Base-by-base conservation (phyloP, 176 grass and related monocot species). In the Oryza rufipogon region DNA sequence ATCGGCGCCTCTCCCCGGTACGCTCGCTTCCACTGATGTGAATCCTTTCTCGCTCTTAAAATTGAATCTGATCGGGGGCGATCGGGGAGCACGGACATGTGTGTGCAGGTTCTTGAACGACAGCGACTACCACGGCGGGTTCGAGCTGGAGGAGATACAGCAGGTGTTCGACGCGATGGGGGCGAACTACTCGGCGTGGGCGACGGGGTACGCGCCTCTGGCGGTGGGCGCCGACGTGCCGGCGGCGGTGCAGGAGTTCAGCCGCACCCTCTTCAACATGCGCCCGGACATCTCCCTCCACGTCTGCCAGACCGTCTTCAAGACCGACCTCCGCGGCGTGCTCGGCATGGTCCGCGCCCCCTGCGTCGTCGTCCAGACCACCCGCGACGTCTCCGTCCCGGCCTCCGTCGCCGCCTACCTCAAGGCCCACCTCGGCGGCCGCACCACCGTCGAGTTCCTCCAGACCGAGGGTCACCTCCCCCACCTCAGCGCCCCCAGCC, bases 211-310 rank as follows among this genome's bases (percentile, higher is more conserved):
- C 76, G 96, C 96, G 56, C 96, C 96, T 46, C 91, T 95, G 52
- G 93, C 91, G 39, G 96, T 98, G 48, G 96, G 96, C 1, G 93
- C 96, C 11, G 96, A 98, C 84, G 96, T 98, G 9, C 93, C 96
- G 0, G 83, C 91, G 73, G 96, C 91, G 68, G 96, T 98, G 80
- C 91, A 92, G 45, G 96, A 98, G 85, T 95, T 98, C 83, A 98
- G 96, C 84, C 89, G 96, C n/a, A 98, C 96, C 11, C 93, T 98
- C n/a, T 98, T 98, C 96, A 98, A 98, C 81, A 98, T 98, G 96
- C 91, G 96, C 17, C 96, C 96, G 1, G 96, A 98, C 87, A 94
- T 98, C 77, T 98, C 96, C 13, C 82, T 95, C 38, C 91, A 93
- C 83, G 91, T 98, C 16, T 95, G 91, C 78, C 93, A 86, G 83